Conservation (phyloP, 1,284 basidiomycete genomes). For the Pisolithus thermaeus region DNA sequence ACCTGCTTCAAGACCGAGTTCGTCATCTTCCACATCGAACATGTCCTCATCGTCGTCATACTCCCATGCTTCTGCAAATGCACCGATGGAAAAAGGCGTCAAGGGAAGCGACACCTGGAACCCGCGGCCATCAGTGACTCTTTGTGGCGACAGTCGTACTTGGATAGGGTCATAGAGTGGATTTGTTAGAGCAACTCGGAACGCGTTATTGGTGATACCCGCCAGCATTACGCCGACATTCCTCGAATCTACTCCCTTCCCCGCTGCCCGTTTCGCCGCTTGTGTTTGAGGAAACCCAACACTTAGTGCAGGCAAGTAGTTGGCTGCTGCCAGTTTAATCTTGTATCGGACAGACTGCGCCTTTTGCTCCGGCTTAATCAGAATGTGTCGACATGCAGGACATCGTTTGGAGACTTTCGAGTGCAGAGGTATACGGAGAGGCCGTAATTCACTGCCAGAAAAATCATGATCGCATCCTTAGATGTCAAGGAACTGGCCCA, state of each 20-base stretch:
- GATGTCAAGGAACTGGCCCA: slow-evolving; percentile 26
- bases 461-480: neutral
- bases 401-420: slow-evolving; percentile 96
- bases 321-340: slow-evolving; percentile 93
- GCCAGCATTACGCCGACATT: slow-evolving; percentile 50
- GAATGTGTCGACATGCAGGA: slow-evolving; percentile 88
- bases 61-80: slow-evolving; percentile 93
- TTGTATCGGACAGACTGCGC: slow-evolving; percentile 91
- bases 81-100: slow-evolving; percentile 72
- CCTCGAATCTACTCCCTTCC: slow-evolving; percentile 43
- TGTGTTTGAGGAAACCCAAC: slow-evolving; percentile 59
- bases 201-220: slow-evolving; percentile 70
- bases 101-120: slow-evolving; percentile 77
- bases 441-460: slow-evolving; percentile 67
- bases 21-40: slow-evolving; percentile 69
- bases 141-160: slow-evolving; percentile 73
- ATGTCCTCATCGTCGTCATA: slow-evolving; percentile 90
- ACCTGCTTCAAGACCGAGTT: slow-evolving; percentile 36
- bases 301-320: slow-evolving; percentile 88
- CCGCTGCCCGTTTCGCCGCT: slow-evolving; percentile 42
- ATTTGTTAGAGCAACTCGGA: slow-evolving; percentile 87
- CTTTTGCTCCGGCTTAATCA: slow-evolving; percentile 98
- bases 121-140: slow-evolving; percentile 35
- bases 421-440: slow-evolving; percentile 84
- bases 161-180: slow-evolving; percentile 93